Evolutionary conservation across 768 basidiomycete genomes (phyloP), one percentile per base, ranked within the genome.

Genomic region (Termitomyces sp.): DNA sequence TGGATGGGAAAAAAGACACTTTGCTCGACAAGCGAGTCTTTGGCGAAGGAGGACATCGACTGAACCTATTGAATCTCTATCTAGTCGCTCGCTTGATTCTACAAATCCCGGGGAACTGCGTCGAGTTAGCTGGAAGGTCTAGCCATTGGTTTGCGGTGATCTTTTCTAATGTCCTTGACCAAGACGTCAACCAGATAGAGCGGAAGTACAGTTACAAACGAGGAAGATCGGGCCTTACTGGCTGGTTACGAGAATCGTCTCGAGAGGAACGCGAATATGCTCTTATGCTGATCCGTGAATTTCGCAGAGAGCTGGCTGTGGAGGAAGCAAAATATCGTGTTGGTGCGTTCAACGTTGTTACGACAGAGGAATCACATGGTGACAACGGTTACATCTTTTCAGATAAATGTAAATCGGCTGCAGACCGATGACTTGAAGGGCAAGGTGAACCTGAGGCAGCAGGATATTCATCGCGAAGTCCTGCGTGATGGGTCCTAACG

Each of bases 131-230:
- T 3, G 15, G 20, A 3, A 50, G 48, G 37, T 31, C 57, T 9
- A 58, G 57, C 31, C 57, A 58, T 42, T 58, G 57, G 57, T 58
- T 51, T 36, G 57, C 49, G 18, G 57, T 58, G 57, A 47, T 58
- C 22, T 44, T 58, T 5, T 50, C 57, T 13, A 34, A 48, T 34
- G 55, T 48, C 9, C 55, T 56, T 39, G 33, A 56, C 22, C 22
- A 34, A 20, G 34, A 56, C n/a, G 30, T 16, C 13, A 9, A 36
- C 6, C 18, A 33, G 7, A 22, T 51, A 22, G 13, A 44, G 33
- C 20, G 34, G 13, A 46, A 46, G 44, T 56, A 46, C 6, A 22
- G 24, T 1, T 4, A 24, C 12, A 36, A 46, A 27, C 44, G 20
- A 16, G 34, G 34, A 47, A 42, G 20, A 42, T 42, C 18, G 18